These are phyloP conservation scores for Aureobasidium mangrovei DNA, from an alignment of 2,329 filamentous ascomycete species.

Conservation along the genomic window DNA sequence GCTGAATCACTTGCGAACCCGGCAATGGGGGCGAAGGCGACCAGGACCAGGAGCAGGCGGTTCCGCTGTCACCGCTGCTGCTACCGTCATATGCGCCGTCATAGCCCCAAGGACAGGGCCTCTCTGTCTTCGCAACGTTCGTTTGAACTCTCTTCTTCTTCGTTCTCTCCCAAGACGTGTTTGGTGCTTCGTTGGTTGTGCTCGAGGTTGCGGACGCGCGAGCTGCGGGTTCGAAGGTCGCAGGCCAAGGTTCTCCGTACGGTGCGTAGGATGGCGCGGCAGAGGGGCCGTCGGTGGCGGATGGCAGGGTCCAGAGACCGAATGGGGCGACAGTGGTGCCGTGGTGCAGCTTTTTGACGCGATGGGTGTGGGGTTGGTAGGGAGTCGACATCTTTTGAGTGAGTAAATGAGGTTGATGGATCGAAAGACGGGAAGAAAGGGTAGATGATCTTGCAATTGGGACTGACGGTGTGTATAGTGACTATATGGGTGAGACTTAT, in stretches of 20 bases:
- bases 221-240: neutral
- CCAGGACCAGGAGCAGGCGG: neutral
- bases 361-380: neutral
- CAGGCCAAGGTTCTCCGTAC: neutral
- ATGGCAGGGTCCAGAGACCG: neutral
- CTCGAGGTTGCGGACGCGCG: neutral
- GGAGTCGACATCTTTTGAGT: neutral
- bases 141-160: neutral
- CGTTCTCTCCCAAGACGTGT: no score
- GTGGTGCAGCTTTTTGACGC: neutral
- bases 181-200: neutral
- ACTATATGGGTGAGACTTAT: neutral
- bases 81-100: no score
- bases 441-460: neutral
- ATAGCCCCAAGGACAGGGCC: neutral
- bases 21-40: neutral
- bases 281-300: neutral
- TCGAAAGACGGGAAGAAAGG: neutral
- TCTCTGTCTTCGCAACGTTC: neutral
- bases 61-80: no score
- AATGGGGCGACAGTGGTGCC: neutral
- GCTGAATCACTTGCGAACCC: no score
- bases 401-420: neutral
- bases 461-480: neutral
- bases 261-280: neutral